A percentile compares a stretch with the other conserved stretches of the same genome.
phyloP scores from a whole-genome alignment of 371 early-diverging fungal species.

The Mucor piriformis region DNA sequence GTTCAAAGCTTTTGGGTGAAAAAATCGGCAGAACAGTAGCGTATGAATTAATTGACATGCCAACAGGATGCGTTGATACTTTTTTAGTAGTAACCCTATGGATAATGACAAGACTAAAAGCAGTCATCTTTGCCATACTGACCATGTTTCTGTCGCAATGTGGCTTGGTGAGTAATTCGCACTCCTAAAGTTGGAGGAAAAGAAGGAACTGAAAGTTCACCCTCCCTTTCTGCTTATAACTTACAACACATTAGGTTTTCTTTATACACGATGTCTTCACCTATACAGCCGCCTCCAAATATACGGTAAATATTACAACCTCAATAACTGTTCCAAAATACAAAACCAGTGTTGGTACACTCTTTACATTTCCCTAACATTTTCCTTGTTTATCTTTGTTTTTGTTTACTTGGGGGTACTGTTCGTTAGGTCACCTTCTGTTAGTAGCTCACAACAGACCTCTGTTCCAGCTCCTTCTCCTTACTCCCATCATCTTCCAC shows the following conservation, averaged over 20 bases:
- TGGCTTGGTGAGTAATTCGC: conserved; percentile 1
- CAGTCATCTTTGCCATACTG: not conserved
- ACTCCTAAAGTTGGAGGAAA: conserved; percentile 2
- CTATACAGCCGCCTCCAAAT: conserved; percentile 32
- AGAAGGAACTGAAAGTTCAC: conserved; percentile 1
- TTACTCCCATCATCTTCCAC: conserved; percentile 32
- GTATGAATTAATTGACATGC: too few species aligned
- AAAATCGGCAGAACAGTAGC: too few species aligned
- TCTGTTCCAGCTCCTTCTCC: conserved; percentile 14
- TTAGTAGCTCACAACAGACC: not conserved
- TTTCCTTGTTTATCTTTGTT: not conserved
- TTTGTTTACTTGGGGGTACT: not conserved
- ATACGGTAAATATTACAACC: conserved; percentile 23
- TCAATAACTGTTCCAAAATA: too few species aligned
- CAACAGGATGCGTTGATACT: too few species aligned
- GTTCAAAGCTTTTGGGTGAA: too few species aligned
- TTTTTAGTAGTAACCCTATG: too few species aligned
- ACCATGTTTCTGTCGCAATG: not conserved
- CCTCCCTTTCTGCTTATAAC: not conserved
- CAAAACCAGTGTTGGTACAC: too few species aligned
- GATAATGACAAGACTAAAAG: too few species aligned
- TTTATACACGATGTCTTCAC: conserved; percentile 20
- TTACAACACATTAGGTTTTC: not conserved
- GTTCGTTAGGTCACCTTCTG: conserved; percentile 22
- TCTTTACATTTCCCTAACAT: not conserved